Base-by-base conservation (phyloP, 2,329 filamentous ascomycete genomes). In the Talaromyces sp. region DNA sequence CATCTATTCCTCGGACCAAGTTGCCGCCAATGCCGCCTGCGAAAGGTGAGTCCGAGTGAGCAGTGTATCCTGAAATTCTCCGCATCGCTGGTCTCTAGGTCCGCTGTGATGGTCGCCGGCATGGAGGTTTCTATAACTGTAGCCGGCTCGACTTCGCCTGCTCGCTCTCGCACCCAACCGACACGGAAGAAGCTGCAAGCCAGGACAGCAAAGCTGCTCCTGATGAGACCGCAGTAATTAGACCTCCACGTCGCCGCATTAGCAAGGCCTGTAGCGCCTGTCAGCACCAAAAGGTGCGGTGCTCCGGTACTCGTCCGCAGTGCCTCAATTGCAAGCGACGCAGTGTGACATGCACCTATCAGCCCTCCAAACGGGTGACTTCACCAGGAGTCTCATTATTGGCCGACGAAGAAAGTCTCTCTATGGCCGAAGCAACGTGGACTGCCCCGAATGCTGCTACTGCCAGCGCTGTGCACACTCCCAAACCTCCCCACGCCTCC, bases 1-100 rank as follows among this genome's bases (percentile, higher is more conserved):
- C 2, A 74, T 84, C n/a, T 84, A 84, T 64, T 83, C 79, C 0
- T 82, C 80, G 0, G 82, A 84, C 64, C n/a, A n/a, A n/a, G n/a
- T n/a, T 36, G 34, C 34, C 34, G 34, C 16, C 34, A 36, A 36
- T 36, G 34, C 34, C 34, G 34, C 34, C 34, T 36, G 34, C 34
- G 34, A 36, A 36, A 36, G 34, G 34, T 36, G 12, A 36, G 34
- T 36, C 4, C 34, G 12, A 36, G 34, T 36, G 34, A 36, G 34
- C 34, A 36, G 34, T 36, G 2, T 5, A 36, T 36, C 34, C 12
- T 16, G 16, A 16, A 3, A 14, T 36, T 36, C 34, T 36, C 34
- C 34, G 16, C 34, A 36, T 36, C 4, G 12, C 14, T 14, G 34
- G 34, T 36, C 1, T n/a, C 27, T 33, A 54, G 52, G 52, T 54